These are phyloP conservation scores for Rubia occidens DNA, from an alignment of 305 asterid species.

Conservation along the genomic window DNA sequence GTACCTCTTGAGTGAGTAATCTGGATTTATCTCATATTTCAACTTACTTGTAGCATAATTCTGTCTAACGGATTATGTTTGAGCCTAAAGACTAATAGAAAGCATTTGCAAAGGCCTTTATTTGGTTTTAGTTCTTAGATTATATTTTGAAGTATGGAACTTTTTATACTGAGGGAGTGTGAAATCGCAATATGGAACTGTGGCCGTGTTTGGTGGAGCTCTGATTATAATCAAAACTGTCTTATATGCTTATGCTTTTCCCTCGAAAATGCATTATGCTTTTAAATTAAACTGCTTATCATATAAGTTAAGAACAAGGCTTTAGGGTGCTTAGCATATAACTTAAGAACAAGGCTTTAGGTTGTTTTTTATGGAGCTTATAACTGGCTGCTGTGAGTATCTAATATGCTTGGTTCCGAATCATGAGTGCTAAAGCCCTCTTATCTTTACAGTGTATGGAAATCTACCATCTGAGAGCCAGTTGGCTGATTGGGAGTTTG, in stretches of 20 bases:
- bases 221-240: no score
- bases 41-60: no score
- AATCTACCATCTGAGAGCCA: slow-evolving; percentile 81
- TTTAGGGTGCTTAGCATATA: no score
- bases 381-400: background rate
- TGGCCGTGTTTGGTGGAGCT: background rate
- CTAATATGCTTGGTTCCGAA: background rate
- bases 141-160: background rate
- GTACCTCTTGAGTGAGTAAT: slow-evolving; percentile 74
- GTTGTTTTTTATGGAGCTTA: no score
- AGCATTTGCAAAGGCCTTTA: background rate
- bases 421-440: background rate
- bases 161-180: background rate
- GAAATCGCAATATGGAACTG: background rate
- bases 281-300: no score
- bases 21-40: background rate
- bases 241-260: no score
- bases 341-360: no score
- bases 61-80: background rate
- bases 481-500: slow-evolving; percentile 92
- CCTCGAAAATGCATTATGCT: no score
- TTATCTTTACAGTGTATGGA: slow-evolving; percentile 64
- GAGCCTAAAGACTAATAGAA: background rate
- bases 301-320: no score
- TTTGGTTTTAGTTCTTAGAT: background rate